Percentiles rank a stretch among this genome's conserved stretches.
These are phyloP conservation scores for Leccinum variicolor DNA, from an alignment of 768 basidiomycete genomes.

Conservation along the genomic window DNA sequence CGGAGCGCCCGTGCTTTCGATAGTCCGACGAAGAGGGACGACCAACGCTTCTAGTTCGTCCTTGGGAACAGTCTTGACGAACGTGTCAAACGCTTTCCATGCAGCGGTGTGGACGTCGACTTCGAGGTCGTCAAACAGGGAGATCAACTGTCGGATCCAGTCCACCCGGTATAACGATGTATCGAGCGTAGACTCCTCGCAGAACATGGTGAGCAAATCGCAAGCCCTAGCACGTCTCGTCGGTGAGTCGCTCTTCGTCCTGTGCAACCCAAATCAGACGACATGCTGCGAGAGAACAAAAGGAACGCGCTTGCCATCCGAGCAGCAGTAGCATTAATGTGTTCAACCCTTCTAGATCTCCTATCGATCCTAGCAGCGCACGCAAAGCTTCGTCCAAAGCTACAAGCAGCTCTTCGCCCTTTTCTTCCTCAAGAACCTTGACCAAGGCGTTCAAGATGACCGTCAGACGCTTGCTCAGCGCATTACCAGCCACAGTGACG, in stretches of 20 bases:
- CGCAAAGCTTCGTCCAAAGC: conserved; percentile 76
- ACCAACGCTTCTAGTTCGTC: conserved; percentile 91
- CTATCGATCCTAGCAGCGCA: conserved; percentile 74
- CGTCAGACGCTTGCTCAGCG: conserved; percentile 79
- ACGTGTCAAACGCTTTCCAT: conserved; percentile 77
- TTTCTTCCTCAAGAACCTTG: conserved; percentile 66
- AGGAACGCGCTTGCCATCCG: conserved; percentile 62
- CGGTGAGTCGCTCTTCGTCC: conserved; percentile 77
- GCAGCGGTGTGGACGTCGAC: conserved; percentile 79
- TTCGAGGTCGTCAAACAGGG: conserved; percentile 75
- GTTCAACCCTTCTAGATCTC: conserved; percentile 85
- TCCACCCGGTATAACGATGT: conserved; percentile 84
- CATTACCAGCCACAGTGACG: conserved; percentile 90
- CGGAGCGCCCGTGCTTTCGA: conserved; percentile 80
- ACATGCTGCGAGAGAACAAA: neutral
- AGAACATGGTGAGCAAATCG: conserved; percentile 76
- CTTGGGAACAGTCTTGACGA: conserved; percentile 88
- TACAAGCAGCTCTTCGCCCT: conserved; percentile 61
- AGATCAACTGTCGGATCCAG: conserved; percentile 89
- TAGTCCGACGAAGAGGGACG: conserved; percentile 81
- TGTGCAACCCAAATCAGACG: conserved; percentile 26
- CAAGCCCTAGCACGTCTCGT: conserved; percentile 75
- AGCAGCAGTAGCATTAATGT: conserved; percentile 85
- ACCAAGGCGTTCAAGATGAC: conserved; percentile 78
- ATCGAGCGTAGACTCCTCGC: conserved; percentile 79